A percentile compares a stretch with the other conserved stretches of the same genome.
phyloP scores from a whole-genome alignment of 192 early-diverging fungal species.

The Dispira simplex region DNA sequence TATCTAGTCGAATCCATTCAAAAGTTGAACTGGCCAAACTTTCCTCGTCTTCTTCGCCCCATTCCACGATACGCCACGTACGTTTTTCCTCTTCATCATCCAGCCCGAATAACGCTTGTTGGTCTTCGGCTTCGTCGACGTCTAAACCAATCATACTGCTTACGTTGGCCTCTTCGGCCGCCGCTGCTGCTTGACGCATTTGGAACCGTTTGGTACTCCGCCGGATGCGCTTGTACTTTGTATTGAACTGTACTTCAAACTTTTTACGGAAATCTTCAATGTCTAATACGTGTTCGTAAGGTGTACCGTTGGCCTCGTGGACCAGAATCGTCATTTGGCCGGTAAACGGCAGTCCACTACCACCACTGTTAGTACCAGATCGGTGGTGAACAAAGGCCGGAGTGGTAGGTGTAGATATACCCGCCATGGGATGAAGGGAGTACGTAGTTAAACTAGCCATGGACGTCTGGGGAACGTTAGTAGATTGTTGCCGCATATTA shows the following conservation, averaged over 20 bases:
- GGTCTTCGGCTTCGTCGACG: slow-evolving; percentile 23
- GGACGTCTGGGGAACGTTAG: slow-evolving; percentile 21
- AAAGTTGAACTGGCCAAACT: slow-evolving; percentile 44
- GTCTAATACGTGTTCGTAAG: slow-evolving; percentile 70
- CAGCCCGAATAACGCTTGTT: slow-evolving; percentile 31
- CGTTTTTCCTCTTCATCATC: slow-evolving; percentile 44
- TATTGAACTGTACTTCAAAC: slow-evolving; percentile 89
- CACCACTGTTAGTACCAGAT: neutral
- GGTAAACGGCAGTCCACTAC: slow-evolving; percentile 17
- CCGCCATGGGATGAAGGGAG: slow-evolving; percentile 18
- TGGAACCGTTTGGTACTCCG: slow-evolving; percentile 61
- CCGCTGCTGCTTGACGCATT: slow-evolving; percentile 50
- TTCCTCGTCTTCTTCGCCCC: slow-evolving; percentile 67
- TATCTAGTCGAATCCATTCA: slow-evolving; percentile 94
- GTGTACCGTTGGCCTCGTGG: slow-evolving; percentile 67
- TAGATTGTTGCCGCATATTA: slow-evolving; percentile 53
- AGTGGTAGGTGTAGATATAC: slow-evolving; percentile 15
- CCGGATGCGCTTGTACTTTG: slow-evolving; percentile 93
- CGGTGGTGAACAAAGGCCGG: neutral
- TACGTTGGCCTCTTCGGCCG: slow-evolving; percentile 36
- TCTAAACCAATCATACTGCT: slow-evolving; percentile 27
- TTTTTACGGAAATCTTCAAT: slow-evolving; percentile 58
- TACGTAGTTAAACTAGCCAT: slow-evolving; percentile 12
- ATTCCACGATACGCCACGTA: slow-evolving; percentile 58
- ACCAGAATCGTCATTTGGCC: slow-evolving; percentile 62